Percentiles rank a stretch among this genome's conserved stretches.
Evolutionary conservation across 83 land plant genomes (phyloP).

Genomic region (Thuja plicata): DNA sequence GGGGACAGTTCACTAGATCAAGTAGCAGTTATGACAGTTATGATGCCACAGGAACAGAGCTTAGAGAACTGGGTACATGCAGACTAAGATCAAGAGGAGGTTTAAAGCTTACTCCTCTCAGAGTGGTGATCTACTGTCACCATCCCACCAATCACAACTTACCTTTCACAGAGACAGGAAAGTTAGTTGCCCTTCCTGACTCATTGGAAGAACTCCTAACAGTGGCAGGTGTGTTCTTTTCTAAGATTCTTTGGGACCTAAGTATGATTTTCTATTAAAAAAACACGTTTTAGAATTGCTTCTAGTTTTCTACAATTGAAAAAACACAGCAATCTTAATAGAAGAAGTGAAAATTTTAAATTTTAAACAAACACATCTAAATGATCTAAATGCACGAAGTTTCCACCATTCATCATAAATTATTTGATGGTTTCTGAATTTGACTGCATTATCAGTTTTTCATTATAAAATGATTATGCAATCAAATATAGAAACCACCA

Average conservation of each 20-base stretch:
- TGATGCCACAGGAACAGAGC: background rate
- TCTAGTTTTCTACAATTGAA: too few species aligned
- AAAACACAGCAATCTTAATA: too few species aligned
- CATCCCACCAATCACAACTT: conserved; percentile 61
- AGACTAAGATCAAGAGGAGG: background rate
- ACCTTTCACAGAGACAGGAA: conserved; percentile 33
- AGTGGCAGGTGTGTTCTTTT: conserved; percentile 38
- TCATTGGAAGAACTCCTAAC: conserved; percentile 51
- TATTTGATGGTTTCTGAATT: too few species aligned
- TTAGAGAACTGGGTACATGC: background rate
- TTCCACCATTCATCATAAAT: too few species aligned
- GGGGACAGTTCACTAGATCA: background rate
- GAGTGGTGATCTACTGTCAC: conserved; percentile 35
- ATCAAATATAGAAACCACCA: too few species aligned
- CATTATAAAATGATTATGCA: too few species aligned
- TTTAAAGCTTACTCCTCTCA: background rate
- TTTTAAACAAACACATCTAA: too few species aligned
- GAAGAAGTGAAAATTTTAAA: too few species aligned
- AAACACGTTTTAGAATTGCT: too few species aligned
- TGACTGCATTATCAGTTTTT: too few species aligned
- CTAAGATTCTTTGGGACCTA: background rate
- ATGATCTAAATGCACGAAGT: too few species aligned
- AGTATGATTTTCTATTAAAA: background rate
- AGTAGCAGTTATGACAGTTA: background rate
- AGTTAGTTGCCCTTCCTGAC: conserved; percentile 51